Evolutionary conservation across 179 eudicot species (phyloP).

Genomic region (Kewa caespitosa): DNA sequence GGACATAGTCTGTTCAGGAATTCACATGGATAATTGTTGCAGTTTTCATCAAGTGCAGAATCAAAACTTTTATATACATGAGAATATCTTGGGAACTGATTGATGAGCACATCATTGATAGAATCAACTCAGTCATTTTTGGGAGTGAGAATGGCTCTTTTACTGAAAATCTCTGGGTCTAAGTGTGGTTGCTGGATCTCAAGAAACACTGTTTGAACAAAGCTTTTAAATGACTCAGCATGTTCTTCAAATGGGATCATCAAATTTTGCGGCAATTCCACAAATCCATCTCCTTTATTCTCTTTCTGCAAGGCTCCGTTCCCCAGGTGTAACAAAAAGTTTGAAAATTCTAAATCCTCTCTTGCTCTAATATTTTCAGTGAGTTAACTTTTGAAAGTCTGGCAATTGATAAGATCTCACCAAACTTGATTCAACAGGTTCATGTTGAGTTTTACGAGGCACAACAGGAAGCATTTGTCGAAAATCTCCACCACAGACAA

Average conservation of each 20-base stretch:
- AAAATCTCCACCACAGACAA: constrained; percentile 7
- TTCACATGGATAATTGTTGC: neutral
- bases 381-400: neutral
- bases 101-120: neutral
- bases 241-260: neutral
- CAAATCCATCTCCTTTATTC: neutral
- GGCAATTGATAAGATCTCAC: neutral
- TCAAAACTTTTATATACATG: neutral
- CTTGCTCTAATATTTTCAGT: neutral
- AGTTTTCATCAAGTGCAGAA: neutral
- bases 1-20: constrained; percentile 12
- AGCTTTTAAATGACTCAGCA: too few species aligned
- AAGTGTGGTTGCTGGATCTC: too few species aligned
- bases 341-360: neutral
- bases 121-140: neutral
- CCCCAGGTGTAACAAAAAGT: neutral
- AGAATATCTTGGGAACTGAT: neutral
- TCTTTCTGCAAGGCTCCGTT: neutral
- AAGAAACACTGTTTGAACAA: neutral
- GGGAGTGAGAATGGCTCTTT: neutral
- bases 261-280: neutral
- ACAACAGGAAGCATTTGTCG: neutral
- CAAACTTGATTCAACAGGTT: neutral
- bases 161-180: too few species aligned
- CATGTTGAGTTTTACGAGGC: neutral